These are phyloP conservation scores for Rhizophagus clarus DNA, from an alignment of 192 early-diverging fungal genomes.

Conservation along the genomic window DNA sequence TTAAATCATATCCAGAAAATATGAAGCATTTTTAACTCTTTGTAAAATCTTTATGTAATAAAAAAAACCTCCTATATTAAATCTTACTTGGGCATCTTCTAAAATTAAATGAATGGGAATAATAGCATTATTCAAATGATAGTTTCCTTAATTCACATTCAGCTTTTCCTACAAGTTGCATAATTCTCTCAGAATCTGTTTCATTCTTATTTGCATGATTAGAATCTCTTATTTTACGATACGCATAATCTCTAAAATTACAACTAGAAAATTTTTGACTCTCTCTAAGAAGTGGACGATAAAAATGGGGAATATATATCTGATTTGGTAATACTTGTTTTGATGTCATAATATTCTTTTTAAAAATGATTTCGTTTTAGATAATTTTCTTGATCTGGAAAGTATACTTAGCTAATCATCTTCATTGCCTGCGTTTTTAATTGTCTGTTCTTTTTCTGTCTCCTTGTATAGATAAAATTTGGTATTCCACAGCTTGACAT, in stretches of 20 bases:
- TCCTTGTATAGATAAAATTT: too few species aligned
- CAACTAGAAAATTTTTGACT: slow-evolving; percentile 76
- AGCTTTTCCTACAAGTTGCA: slow-evolving; percentile 58
- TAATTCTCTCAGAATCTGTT: slow-evolving; percentile 59
- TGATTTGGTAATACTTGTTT: slow-evolving; percentile 38
- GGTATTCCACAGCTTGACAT: too few species aligned
- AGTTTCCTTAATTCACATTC: slow-evolving; percentile 67
- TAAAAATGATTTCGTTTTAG: not conserved
- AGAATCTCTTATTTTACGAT: slow-evolving; percentile 76
- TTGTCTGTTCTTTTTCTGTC: too few species aligned
- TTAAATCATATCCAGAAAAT: too few species aligned
- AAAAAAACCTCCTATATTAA: too few species aligned
- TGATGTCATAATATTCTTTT: not conserved
- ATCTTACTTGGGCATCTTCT: too few species aligned
- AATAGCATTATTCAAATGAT: too few species aligned
- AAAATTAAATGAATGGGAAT: too few species aligned
- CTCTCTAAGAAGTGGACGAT: slow-evolving; percentile 74
- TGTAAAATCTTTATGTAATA: too few species aligned
- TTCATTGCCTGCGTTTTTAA: too few species aligned
- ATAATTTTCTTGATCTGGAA: not conserved
- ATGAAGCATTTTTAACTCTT: too few species aligned
- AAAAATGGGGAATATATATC: slow-evolving; percentile 69
- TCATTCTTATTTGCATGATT: slow-evolving; percentile 65
- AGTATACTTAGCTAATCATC: too few species aligned
- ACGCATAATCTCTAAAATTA: slow-evolving; percentile 88